phyloP scores from a whole-genome alignment of 352 stramenopile genomes.

The Pythium phragmitis region DNA sequence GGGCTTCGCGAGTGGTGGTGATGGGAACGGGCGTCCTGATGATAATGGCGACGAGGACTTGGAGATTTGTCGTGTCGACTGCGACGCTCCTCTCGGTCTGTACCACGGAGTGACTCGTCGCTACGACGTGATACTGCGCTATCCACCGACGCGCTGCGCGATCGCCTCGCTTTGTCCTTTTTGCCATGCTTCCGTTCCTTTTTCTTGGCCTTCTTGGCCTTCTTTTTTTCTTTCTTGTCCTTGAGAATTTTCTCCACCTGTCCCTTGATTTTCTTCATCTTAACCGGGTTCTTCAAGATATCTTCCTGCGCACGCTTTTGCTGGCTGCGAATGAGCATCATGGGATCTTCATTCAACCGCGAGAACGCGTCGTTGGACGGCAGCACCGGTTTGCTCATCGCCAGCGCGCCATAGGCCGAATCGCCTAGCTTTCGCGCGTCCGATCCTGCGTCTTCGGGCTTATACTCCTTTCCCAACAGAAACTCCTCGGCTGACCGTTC shows the following conservation, averaged over 20 bases:
- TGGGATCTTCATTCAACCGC: slow-evolving; percentile 93
- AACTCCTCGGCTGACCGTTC: slow-evolving; percentile 87
- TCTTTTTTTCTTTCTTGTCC: slow-evolving; percentile 73
- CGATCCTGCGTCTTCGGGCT: slow-evolving; percentile 40
- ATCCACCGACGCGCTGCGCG: slow-evolving; percentile 26
- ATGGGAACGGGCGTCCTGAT: neutral
- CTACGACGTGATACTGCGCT: slow-evolving; percentile 17
- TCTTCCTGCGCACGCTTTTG: slow-evolving; percentile 78
- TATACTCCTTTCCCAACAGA: slow-evolving; percentile 92
- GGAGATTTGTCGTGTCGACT: neutral
- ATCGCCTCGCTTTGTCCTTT: slow-evolving; percentile 40
- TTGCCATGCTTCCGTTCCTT: slow-evolving; percentile 56
- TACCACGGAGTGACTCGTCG: neutral
- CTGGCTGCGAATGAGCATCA: slow-evolving; percentile 93
- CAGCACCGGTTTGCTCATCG: slow-evolving; percentile 45
- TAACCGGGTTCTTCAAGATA: slow-evolving; percentile 89
- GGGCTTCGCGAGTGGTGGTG: neutral
- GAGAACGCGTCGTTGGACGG: slow-evolving; percentile 92
- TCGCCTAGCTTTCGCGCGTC: slow-evolving; percentile 53
- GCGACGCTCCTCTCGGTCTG: slow-evolving; percentile 20
- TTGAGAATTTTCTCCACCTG: slow-evolving; percentile 76
- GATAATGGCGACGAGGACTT: slow-evolving; percentile 1
- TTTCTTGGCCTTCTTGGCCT: slow-evolving; percentile 69
- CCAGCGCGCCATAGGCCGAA: slow-evolving; percentile 69
- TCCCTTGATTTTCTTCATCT: slow-evolving; percentile 87